Conservation (phyloP, 2,329 filamentous ascomycete genomes). For the Apiospora kogelbergensis region DNA sequence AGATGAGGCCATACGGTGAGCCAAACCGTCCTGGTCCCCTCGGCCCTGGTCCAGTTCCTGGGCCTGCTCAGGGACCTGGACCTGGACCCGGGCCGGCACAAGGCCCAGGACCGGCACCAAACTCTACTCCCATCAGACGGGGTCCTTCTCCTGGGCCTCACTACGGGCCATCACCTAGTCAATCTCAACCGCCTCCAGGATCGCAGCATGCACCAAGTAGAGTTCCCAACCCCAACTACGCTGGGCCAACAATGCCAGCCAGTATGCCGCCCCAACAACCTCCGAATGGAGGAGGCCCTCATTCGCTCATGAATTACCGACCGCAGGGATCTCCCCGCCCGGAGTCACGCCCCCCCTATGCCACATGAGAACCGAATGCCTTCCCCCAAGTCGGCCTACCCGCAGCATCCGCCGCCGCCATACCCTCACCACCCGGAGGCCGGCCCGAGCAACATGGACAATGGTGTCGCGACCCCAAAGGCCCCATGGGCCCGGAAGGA, state of each 20-base stretch:
- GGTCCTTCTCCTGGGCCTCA: slow-evolving; percentile 57
- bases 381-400: slow-evolving; percentile 88
- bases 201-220: slow-evolving; percentile 40
- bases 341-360: slow-evolving; percentile 74
- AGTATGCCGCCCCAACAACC: slow-evolving; percentile 48
- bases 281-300: slow-evolving; percentile 39
- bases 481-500: slow-evolving; percentile 62
- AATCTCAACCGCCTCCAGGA: slow-evolving; percentile 44
- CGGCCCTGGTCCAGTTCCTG: not conserved
- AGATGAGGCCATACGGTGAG: slow-evolving; percentile 70
- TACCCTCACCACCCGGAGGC: slow-evolving; percentile 73
- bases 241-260: slow-evolving; percentile 32
- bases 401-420: slow-evolving; percentile 59
- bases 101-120: not conserved
- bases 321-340: slow-evolving; percentile 73
- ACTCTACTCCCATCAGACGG: slow-evolving; percentile 44
- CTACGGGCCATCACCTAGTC: slow-evolving; percentile 53
- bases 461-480: slow-evolving; percentile 61
- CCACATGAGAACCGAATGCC: slow-evolving; percentile 76
- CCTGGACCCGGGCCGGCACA: not conserved
- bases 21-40: slow-evolving; percentile 53
- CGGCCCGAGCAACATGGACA: slow-evolving; percentile 60
- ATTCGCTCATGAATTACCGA: slow-evolving; percentile 69
- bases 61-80: slow-evolving; percentile 26
- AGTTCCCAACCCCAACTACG: slow-evolving; percentile 40